phyloP scores from a whole-genome alignment of 2,329 filamentous ascomycete species.

The Septoria linicola region DNA sequence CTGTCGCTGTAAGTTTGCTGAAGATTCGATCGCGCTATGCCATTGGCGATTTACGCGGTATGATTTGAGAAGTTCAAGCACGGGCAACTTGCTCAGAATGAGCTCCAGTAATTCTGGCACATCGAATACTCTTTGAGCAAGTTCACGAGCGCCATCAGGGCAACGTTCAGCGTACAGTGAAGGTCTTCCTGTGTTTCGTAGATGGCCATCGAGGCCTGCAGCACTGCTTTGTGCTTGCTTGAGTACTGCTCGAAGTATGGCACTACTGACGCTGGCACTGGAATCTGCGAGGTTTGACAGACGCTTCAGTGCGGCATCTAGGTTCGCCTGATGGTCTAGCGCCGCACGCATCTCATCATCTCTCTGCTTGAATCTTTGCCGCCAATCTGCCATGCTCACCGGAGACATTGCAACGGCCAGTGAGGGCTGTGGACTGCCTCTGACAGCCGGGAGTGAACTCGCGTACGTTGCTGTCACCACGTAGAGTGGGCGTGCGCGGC shows the following conservation, averaged over 20 bases:
- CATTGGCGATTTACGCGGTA: slow-evolving; percentile 8
- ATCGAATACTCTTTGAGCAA: slow-evolving; percentile 10
- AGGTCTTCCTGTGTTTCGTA: slow-evolving; percentile 2
- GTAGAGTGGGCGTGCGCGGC: too few relatives aligned
- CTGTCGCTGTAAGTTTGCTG: slow-evolving; percentile 3
- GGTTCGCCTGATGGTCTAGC: not conserved
- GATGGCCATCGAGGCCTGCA: slow-evolving; percentile 6
- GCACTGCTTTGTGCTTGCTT: not conserved
- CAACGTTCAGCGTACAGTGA: slow-evolving; percentile 9
- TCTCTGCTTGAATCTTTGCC: slow-evolving; percentile 7
- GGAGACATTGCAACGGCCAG: too few relatives aligned
- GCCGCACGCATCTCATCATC: slow-evolving; percentile 8
- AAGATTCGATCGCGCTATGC: slow-evolving; percentile 5
- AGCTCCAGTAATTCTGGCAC: slow-evolving; percentile 9
- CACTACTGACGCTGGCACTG: not conserved
- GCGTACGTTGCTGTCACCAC: too few relatives aligned
- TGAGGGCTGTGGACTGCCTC: too few relatives aligned
- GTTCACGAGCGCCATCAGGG: slow-evolving; percentile 2
- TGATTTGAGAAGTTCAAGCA: slow-evolving; percentile 10
- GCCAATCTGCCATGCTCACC: slow-evolving; percentile 4
- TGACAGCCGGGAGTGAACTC: too few relatives aligned
- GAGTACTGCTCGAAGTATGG: not conserved
- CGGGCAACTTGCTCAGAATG: slow-evolving; percentile 10
- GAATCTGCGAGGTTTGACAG: not conserved
- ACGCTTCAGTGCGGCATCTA: not conserved